phyloP scores from a whole-genome alignment of 1,284 basidiomycete species.

The Singerocomus inundabilis region DNA sequence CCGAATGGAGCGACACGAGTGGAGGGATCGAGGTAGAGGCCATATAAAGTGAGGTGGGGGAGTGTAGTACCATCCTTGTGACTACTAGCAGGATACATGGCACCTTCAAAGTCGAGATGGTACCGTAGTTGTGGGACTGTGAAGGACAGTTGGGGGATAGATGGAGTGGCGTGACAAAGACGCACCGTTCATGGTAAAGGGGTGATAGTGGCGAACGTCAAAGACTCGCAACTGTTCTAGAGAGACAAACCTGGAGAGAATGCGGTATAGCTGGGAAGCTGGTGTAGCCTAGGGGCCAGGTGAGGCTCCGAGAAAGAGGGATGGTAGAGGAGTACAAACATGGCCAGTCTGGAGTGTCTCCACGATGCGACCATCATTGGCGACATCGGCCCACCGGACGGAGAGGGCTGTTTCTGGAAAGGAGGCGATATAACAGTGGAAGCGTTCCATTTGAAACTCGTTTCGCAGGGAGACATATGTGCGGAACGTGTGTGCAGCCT shows the following conservation, averaged over 20 bases:
- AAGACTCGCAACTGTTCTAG: constrained; percentile 40
- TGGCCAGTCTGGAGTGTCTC: constrained; percentile 14
- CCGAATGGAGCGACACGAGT: constrained; percentile 35
- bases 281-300: constrained; percentile 12
- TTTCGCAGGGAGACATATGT: constrained; percentile 40
- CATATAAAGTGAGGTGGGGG: constrained; percentile 32
- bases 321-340: constrained; percentile 17
- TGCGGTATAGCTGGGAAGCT: constrained; percentile 37
- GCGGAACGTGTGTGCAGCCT: constrained; percentile 30
- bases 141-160: constrained; percentile 3
- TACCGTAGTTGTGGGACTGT: constrained; percentile 23
- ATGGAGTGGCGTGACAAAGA: neutral
- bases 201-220: constrained; percentile 27
- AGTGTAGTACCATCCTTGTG: neutral
- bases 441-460: constrained; percentile 39
- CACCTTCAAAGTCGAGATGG: constrained; percentile 38
- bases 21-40: constrained; percentile 35
- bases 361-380: constrained; percentile 41
- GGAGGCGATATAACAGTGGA: constrained; percentile 25
- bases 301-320: constrained; percentile 2
- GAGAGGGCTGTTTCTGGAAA: constrained; percentile 19
- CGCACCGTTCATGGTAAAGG: constrained; percentile 18
- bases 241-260: constrained; percentile 32
- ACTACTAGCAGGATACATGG: constrained; percentile 36
- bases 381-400: constrained; percentile 39